Conservation (phyloP, 176 grass and related monocot genomes). For the Chloris gayana region DNA sequence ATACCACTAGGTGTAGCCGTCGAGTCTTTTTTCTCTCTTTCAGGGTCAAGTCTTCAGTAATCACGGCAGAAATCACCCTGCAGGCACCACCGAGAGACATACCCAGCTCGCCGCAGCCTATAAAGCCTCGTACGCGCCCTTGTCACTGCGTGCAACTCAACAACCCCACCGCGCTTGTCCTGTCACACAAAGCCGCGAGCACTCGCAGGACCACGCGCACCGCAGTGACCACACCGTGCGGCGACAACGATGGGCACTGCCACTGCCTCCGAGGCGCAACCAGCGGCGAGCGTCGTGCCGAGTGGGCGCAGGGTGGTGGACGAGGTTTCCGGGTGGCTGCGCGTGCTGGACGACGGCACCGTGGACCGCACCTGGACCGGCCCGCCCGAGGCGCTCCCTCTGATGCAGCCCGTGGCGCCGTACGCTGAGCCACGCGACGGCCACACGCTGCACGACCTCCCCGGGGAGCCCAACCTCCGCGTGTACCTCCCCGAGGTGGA, state of each 20-base stretch:
- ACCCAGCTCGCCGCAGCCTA: neutral
- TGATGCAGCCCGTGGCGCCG: constrained; percentile 65
- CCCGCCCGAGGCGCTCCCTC: constrained; percentile 59
- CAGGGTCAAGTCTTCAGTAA: neutral
- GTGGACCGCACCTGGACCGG: constrained; percentile 89
- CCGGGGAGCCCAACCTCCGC: constrained; percentile 67
- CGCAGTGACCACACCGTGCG: neutral
- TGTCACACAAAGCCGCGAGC: neutral
- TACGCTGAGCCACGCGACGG: constrained; percentile 53
- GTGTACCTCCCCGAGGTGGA: constrained; percentile 73
- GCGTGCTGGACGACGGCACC: constrained; percentile 69
- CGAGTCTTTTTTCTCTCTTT: neutral
- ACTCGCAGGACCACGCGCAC: neutral
- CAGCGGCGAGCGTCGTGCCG: neutral
- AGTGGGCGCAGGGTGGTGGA: constrained; percentile 55
- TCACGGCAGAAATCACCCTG: neutral
- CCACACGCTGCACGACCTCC: constrained; percentile 81
- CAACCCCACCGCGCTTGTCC: neutral
- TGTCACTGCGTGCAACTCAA: neutral
- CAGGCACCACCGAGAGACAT: too few relatives aligned
- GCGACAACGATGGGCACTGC: constrained; percentile 1
- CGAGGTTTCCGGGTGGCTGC: constrained; percentile 80
- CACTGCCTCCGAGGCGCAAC: neutral
- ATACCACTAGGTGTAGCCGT: neutral
- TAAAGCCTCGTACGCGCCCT: neutral